Evolutionary conservation across 305 asterid species (phyloP), one percentile per base, ranked within the genome.

Genomic region (Fraxinus sp.): DNA sequence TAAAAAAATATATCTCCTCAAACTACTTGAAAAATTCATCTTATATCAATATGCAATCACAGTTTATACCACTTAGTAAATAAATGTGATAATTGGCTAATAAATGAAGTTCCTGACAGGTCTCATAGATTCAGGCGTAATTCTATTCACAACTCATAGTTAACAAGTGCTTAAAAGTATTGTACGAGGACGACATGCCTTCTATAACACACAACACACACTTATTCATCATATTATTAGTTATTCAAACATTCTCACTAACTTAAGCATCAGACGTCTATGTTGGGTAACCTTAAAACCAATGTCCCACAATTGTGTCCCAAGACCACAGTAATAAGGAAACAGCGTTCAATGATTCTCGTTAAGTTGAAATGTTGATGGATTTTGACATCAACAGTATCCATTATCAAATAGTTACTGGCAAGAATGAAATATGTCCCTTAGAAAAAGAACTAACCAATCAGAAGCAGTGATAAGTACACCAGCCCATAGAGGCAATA

Each of bases 401-500:
- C 5, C n/a, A 3, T 44, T 11, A 41, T 41, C 16, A 44, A 10
- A 11, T 10, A 44, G 49, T 39, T 39, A 41, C 14, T 41, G 49
- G 49, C 49, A 41, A 41, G 13, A 41, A 14, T 46, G 57, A 46
- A 52, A n/a, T 52, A 52, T 52, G 22, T 1, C 0, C 1, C n/a
- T n/a, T 1, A 7, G 28, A 37, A 70, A 77, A 33, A 80, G 46
- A n/a, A 46, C 83, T 79, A n/a, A 93, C 97, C 97, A 92, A 89
- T 93, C 96, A 36, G 81, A 88, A 62, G 93, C 96, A 74, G 97
- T 93, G 78, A 93, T 85, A 2, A 93, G 82, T 33, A 91, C 94
- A 35, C 97, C 96, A 81, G 92, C 97, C 97, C 97, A 92, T n/a
- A 93, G 90, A 35, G 97, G 96, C 55, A 93, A 41, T 18, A 81